Percentiles rank a stretch among this genome's conserved stretches.
phyloP scores from a whole-genome alignment of 1,139 yeast species.

The Magnusiomyces starmeri region DNA sequence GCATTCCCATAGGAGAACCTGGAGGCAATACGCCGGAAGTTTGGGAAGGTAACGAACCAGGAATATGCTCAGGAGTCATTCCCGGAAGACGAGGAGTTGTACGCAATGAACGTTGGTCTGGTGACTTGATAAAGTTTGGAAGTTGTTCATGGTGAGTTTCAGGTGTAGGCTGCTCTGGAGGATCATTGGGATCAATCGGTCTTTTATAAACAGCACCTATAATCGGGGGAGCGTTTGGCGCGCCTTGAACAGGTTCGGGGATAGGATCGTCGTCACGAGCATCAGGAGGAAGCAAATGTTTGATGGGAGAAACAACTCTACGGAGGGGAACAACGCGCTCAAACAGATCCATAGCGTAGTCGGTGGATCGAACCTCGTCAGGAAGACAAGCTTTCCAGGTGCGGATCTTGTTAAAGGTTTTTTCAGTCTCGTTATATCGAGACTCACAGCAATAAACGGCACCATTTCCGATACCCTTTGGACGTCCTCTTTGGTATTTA shows the following conservation, averaged over 20 bases:
- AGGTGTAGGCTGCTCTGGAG: conserved; percentile 55
- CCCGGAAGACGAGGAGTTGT: conserved; percentile 12
- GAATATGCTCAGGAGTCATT: conserved; percentile 22
- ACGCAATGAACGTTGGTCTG: conserved; percentile 21
- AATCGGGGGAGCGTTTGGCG: conserved; percentile 82
- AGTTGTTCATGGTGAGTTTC: conserved; percentile 37
- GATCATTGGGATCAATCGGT: conserved; percentile 66
- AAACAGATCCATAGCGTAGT: conserved; percentile 57
- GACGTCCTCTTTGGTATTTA: conserved; percentile 90
- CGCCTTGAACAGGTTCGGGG: conserved; percentile 77
- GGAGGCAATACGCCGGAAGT: too few relatives aligned
- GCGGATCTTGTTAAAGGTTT: conserved; percentile 85
- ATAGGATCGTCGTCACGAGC: conserved; percentile 67
- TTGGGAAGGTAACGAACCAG: conserved; percentile 20
- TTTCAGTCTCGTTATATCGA: conserved; percentile 85
- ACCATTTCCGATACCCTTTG: conserved; percentile 54
- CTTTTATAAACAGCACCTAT: conserved; percentile 84
- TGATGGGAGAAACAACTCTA: conserved; percentile 80
- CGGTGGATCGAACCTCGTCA: conserved; percentile 85
- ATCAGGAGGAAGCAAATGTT: conserved; percentile 63
- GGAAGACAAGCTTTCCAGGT: conserved; percentile 99
- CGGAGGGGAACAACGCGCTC: conserved; percentile 43
- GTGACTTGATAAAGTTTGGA: conserved; percentile 28
- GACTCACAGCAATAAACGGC: conserved; percentile 92
- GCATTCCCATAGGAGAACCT: too few relatives aligned